A percentile compares a stretch with the other conserved stretches of the same genome.
These are phyloP conservation scores for Trypanosoma cruzi DNA, from an alignment of 208 protist genomes.

Conservation along the genomic window DNA sequence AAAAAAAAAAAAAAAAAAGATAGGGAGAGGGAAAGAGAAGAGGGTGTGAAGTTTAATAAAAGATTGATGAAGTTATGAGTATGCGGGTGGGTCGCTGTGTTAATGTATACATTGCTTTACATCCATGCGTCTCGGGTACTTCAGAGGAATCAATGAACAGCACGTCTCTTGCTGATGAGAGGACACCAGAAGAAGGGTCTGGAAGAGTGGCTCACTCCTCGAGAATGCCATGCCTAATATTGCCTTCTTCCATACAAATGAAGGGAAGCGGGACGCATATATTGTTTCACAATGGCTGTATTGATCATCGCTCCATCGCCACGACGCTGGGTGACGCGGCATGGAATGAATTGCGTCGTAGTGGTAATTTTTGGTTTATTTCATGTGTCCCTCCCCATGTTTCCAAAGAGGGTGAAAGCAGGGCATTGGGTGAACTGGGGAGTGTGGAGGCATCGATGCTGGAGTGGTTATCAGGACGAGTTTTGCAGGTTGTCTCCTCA, in stretches of 20 bases:
- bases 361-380: constrained; percentile 19
- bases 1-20: no score
- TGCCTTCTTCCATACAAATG: constrained; percentile 11
- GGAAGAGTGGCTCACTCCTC: background rate
- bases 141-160: background rate
- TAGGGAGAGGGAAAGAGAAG: background rate
- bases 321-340: constrained; percentile 4
- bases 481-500: constrained; percentile 7
- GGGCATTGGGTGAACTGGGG: constrained; percentile 1
- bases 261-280: constrained; percentile 18
- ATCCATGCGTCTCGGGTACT: background rate
- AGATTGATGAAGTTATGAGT: constrained; percentile 1
- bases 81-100: background rate
- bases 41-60: background rate
- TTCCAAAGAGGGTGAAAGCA: background rate
- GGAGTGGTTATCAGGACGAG: constrained; percentile 3
- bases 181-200: background rate
- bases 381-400: constrained; percentile 2
- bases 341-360: constrained; percentile 21
- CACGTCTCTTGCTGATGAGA: background rate
- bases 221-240: constrained; percentile 3
- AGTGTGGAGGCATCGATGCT: constrained; percentile 7
- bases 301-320: background rate
- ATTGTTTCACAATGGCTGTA: constrained; percentile 19
- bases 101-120: constrained; percentile 2